Percentiles rank a stretch among this genome's conserved stretches.
Evolutionary conservation across 1,139 yeast genomes (phyloP).

Genomic region (Geotrichum cucujoidarum): DNA sequence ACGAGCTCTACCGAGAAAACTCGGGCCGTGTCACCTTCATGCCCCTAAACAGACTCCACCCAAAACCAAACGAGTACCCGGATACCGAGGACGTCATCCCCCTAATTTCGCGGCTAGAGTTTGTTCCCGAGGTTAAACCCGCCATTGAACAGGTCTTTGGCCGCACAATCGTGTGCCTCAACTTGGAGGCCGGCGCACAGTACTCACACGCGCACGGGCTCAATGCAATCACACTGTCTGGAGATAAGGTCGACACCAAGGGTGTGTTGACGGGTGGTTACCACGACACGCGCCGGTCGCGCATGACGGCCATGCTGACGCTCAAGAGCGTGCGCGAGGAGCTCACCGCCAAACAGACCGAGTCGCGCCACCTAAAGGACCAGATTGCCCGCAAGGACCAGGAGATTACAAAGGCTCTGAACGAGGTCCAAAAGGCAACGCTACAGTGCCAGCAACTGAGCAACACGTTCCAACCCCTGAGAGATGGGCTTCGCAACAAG

Average conservation of each 20-base stretch:
- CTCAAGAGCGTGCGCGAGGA: slow-evolving; percentile 47
- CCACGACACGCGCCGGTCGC: slow-evolving; percentile 60
- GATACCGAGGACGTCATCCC: slow-evolving; percentile 57
- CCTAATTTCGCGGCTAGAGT: slow-evolving; percentile 65
- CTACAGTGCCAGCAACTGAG: slow-evolving; percentile 21
- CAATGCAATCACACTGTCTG: slow-evolving; percentile 82
- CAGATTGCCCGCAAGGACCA: slow-evolving; percentile 42
- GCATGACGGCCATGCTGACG: slow-evolving; percentile 63
- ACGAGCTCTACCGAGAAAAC: slow-evolving; percentile 63
- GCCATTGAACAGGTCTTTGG: slow-evolving; percentile 82
- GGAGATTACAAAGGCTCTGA: slow-evolving; percentile 44
- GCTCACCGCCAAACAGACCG: slow-evolving; percentile 40
- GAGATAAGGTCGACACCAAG: slow-evolving; percentile 77
- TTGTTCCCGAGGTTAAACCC: slow-evolving; percentile 44
- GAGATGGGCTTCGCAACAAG: slow-evolving; percentile 9
- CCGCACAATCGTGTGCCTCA: slow-evolving; percentile 68
- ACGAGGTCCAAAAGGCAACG: slow-evolving; percentile 45
- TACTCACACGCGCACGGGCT: slow-evolving; percentile 59
- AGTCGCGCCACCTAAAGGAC: slow-evolving; percentile 39
- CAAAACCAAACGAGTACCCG: slow-evolving; percentile 46
- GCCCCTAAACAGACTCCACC: slow-evolving; percentile 70
- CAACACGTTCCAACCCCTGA: slow-evolving; percentile 14
- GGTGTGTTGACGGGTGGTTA: slow-evolving; percentile 92
- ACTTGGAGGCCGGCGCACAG: slow-evolving; percentile 63
- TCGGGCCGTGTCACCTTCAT: slow-evolving; percentile 86